Conservation (phyloP, 2,329 filamentous ascomycete species). For the Chrysosporium keratinophilum region DNA sequence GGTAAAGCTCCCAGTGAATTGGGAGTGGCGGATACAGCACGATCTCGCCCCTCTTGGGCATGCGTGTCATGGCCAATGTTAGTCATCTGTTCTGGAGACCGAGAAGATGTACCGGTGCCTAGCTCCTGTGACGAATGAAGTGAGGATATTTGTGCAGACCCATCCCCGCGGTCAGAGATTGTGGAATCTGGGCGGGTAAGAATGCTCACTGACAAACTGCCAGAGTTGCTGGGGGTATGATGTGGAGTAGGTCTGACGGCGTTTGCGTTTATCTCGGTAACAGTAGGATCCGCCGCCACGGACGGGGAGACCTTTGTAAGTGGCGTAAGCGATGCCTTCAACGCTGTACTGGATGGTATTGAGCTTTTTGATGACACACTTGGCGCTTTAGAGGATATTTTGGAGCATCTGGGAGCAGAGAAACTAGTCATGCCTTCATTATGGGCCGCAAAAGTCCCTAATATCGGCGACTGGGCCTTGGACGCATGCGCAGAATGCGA, state of each 20-base stretch:
- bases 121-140: conserved; percentile 26
- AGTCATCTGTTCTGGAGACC: conserved; percentile 28
- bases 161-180: conserved; percentile 25
- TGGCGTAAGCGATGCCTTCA: conserved; percentile 32
- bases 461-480: conserved; percentile 30
- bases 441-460: conserved; percentile 23
- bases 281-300: conserved; percentile 35
- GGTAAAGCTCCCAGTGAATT: conserved; percentile 1
- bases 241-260: conserved; percentile 24
- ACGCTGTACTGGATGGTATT: conserved; percentile 27
- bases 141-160: conserved; percentile 21
- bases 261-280: conserved; percentile 38
- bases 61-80: conserved; percentile 12
- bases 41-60: not conserved
- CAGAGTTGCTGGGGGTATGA: conserved; percentile 26
- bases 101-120: conserved; percentile 20
- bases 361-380: conserved; percentile 37
- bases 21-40: not conserved
- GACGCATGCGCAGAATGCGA: conserved; percentile 29
- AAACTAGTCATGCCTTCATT: conserved; percentile 23
- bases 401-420: conserved; percentile 26
- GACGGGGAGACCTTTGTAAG: conserved; percentile 28
- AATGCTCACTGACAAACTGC: conserved; percentile 25
- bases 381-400: conserved; percentile 33
- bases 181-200: conserved; percentile 24